Evolutionary conservation across 139 green algal species (phyloP).

Genomic region (Axilococcus clingmanii): DNA sequence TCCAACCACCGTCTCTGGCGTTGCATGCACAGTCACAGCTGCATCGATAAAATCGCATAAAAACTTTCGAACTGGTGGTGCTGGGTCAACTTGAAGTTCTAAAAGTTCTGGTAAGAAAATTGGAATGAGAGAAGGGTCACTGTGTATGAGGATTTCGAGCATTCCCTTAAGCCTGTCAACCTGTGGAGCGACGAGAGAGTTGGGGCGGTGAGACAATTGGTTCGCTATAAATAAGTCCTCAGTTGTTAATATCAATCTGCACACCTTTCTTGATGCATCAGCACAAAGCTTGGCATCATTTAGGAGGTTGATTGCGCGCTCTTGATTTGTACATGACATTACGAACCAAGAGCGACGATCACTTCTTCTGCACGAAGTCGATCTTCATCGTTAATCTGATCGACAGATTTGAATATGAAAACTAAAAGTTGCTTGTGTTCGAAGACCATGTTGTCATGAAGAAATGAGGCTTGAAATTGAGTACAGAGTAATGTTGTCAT

Average conservation of each 20-base stretch:
- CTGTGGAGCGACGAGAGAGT: slow-evolving; percentile 6
- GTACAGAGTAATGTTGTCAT: too few relatives aligned
- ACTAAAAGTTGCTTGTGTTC: too few relatives aligned
- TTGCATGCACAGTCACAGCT: slow-evolving; percentile 6
- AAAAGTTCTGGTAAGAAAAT: slow-evolving; percentile 30
- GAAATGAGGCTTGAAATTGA: too few relatives aligned
- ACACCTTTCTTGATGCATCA: slow-evolving; percentile 15
- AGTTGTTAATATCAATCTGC: too few relatives aligned
- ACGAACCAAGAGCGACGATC: too few relatives aligned
- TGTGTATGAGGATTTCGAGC: slow-evolving; percentile 33
- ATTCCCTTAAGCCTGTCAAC: slow-evolving; percentile 29
- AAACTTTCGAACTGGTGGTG: slow-evolving; percentile 17
- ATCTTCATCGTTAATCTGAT: too few relatives aligned
- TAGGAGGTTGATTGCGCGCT: slow-evolving; percentile 27
- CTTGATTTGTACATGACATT: too few relatives aligned
- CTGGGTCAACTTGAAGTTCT: slow-evolving; percentile 32
- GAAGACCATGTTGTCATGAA: too few relatives aligned
- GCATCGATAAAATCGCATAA: slow-evolving; percentile 23
- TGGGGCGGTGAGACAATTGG: too few relatives aligned
- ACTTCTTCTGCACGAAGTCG: too few relatives aligned
- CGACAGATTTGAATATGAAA: too few relatives aligned
- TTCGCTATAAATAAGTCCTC: slow-evolving; percentile 1
- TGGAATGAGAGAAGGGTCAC: slow-evolving; percentile 26
- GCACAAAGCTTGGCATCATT: slow-evolving; percentile 22
- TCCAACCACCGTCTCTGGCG: slow-evolving; percentile 3